A percentile compares a stretch with the other conserved stretches of the same genome.
Evolutionary conservation across 305 asterid species (phyloP).

Genomic region (Rubia peregrina): DNA sequence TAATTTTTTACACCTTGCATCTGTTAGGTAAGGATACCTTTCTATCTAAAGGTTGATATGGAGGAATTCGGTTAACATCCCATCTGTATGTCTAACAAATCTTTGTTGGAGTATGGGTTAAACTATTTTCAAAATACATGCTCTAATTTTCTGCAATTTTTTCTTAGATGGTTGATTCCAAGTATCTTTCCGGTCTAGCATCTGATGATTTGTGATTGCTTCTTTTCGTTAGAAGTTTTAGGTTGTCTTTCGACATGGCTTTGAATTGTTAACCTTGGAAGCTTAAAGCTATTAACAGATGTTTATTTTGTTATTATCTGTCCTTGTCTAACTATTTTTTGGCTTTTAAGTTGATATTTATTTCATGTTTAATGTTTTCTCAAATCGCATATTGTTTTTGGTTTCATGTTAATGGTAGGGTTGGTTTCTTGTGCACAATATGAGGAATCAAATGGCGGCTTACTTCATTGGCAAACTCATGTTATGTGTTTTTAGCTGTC

Average conservation of each 20-base stretch:
- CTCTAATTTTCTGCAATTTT: not conserved
- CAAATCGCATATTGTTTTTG: not conserved
- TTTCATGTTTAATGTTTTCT: not conserved
- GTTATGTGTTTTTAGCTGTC: slow-evolving; percentile 19
- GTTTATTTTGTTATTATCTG: not conserved
- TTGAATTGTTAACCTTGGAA: not conserved
- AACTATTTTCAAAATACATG: not conserved
- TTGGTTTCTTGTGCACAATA: slow-evolving; percentile 2
- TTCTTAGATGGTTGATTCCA: not conserved
- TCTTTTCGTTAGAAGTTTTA: not conserved
- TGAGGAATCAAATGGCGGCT: slow-evolving; percentile 14
- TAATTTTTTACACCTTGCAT: not conserved
- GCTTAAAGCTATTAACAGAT: not conserved
- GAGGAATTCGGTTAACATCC: slow-evolving; percentile 1
- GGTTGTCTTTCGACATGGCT: not conserved
- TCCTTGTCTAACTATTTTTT: slow-evolving; percentile 2
- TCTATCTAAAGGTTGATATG: not conserved
- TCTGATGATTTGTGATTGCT: not conserved
- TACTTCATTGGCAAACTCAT: slow-evolving; percentile 23
- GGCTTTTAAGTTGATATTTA: not conserved
- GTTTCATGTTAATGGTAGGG: slow-evolving; percentile 11
- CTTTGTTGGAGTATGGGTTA: not conserved
- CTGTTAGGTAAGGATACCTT: not conserved
- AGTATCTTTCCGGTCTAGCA: not conserved
- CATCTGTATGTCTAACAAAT: not conserved